Conservation (phyloP, 805 yeast species). For the Deakozyma indianensis region DNA sequence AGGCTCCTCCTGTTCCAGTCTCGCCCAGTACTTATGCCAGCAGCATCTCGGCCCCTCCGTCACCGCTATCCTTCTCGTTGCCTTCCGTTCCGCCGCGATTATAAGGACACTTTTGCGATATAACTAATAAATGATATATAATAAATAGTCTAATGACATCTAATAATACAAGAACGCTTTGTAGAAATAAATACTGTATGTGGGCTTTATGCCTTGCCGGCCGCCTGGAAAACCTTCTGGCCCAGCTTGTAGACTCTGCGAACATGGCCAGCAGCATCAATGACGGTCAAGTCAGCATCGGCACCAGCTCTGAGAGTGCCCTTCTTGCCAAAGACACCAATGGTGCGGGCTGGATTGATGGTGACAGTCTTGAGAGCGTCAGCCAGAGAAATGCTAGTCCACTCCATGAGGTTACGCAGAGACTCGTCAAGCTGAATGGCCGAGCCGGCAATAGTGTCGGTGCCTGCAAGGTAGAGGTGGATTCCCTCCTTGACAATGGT, state of each 20-base stretch:
- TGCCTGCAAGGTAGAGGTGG: slow-evolving; percentile 33
- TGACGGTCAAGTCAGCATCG: slow-evolving; percentile 41
- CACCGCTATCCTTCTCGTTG: too few relatives aligned
- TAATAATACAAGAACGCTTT: not conserved
- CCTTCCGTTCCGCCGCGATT: too few relatives aligned
- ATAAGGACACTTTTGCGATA: too few relatives aligned
- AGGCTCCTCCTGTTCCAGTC: too few relatives aligned
- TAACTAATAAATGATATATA: too few relatives aligned
- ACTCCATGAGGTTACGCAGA: slow-evolving; percentile 33
- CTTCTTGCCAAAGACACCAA: slow-evolving; percentile 29
- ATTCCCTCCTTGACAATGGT: slow-evolving; percentile 34
- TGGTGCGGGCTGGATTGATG: slow-evolving; percentile 36
- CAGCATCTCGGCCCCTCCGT: too few relatives aligned
- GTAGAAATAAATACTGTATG: too few relatives aligned
- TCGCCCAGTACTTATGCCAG: too few relatives aligned
- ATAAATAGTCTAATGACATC: not conserved
- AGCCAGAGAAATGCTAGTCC: slow-evolving; percentile 35
- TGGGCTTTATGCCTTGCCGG: slow-evolving; percentile 4
- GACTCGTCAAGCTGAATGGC: slow-evolving; percentile 42
- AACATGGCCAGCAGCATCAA: slow-evolving; percentile 30
- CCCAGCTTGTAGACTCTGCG: slow-evolving; percentile 40
- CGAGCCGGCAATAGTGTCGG: slow-evolving; percentile 46
- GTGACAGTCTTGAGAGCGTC: slow-evolving; percentile 44
- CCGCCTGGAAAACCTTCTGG: slow-evolving; percentile 16
- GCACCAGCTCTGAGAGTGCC: slow-evolving; percentile 39